phyloP scores from a whole-genome alignment of 1,284 basidiomycete genomes.

The Ustilago loliicola region DNA sequence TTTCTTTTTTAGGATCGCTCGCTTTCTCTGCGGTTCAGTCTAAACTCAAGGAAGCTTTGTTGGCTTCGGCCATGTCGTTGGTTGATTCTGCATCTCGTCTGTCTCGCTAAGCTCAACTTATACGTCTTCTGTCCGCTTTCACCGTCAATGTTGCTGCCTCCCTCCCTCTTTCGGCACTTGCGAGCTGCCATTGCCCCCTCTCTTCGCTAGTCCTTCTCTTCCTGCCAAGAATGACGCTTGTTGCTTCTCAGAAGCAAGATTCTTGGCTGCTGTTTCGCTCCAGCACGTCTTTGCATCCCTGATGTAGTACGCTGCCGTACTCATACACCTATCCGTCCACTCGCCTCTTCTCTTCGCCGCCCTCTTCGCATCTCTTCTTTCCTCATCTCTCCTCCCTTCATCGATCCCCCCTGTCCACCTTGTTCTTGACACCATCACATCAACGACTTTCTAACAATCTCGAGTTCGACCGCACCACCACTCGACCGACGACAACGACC shows the following conservation, averaged over 20 bases:
- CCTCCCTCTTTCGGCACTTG: not conserved
- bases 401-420: not conserved
- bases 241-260: not conserved
- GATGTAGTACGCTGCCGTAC: too few relatives aligned
- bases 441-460: too few relatives aligned
- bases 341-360: too few relatives aligned
- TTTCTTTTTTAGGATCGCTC: not conserved
- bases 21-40: not conserved
- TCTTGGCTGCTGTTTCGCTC: slow-evolving; percentile 3
- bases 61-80: slow-evolving; percentile 13
- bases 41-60: not conserved
- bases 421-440: too few relatives aligned
- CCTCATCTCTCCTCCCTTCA: not conserved
- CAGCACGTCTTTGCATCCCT: not conserved
- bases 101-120: slow-evolving; percentile 9
- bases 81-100: slow-evolving; percentile 11
- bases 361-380: not conserved
- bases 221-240: not conserved
- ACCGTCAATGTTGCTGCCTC: slow-evolving; percentile 1
- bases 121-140: slow-evolving; percentile 1
- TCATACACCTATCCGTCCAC: too few relatives aligned
- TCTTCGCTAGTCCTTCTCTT: not conserved
- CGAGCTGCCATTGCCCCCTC: not conserved
- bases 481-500: not conserved
- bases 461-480: too few relatives aligned